Percentiles rank a stretch among this genome's conserved stretches.
Evolutionary conservation across 78 protist species (phyloP).

Genomic region (Dictyostelium intermedium): DNA sequence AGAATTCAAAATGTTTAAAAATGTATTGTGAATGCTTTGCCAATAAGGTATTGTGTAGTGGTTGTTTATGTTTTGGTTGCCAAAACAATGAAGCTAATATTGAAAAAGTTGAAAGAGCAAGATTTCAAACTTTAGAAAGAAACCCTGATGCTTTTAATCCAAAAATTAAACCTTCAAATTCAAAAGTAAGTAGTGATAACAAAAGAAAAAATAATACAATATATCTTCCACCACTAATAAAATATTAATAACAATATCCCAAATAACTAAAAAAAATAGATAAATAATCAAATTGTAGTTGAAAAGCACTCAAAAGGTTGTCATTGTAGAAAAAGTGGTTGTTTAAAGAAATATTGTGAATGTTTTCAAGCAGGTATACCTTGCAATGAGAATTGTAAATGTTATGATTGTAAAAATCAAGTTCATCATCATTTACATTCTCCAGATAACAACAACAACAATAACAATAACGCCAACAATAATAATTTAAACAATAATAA

Average conservation of each 20-base stretch:
- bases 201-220: neutral
- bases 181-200: neutral
- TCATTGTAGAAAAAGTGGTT: conserved; percentile 87
- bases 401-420: conserved; percentile 75
- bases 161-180: conserved; percentile 65
- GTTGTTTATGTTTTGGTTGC: conserved; percentile 84
- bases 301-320: conserved; percentile 87
- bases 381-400: conserved; percentile 81
- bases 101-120: conserved; percentile 69
- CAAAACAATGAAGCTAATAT: conserved; percentile 78
- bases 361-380: conserved; percentile 89
- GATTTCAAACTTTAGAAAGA: conserved; percentile 78
- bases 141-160: conserved; percentile 88
- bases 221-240: neutral
- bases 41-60: conserved; percentile 49
- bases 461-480: neutral
- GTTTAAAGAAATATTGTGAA: conserved; percentile 93
- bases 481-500: neutral
- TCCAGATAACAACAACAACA: neutral
- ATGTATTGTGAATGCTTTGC: conserved; percentile 92
- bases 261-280: neutral
- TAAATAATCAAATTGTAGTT: neutral
- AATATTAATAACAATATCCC: too few species aligned
- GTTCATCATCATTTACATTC: neutral
- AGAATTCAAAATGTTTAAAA: conserved; percentile 89